These are phyloP conservation scores for Kodamaea plutei DNA, from an alignment of 1,139 yeast species.

Conservation along the genomic window DNA sequence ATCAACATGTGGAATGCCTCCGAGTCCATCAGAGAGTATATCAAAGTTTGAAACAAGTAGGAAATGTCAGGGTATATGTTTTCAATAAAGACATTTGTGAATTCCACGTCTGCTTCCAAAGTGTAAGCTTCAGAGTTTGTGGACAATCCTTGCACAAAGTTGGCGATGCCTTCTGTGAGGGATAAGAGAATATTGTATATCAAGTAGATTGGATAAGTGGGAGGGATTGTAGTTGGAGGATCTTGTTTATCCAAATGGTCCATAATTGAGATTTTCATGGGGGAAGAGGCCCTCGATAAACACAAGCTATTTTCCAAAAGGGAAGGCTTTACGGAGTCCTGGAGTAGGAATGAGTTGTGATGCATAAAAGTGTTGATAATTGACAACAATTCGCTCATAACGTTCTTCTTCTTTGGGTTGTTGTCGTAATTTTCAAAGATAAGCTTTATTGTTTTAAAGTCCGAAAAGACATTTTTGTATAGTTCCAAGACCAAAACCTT, in stretches of 20 bases:
- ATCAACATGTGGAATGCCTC: slow-evolving; percentile 61
- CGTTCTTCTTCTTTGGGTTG: slow-evolving; percentile 52
- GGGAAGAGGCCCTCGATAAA: slow-evolving; percentile 25
- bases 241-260: slow-evolving; percentile 78
- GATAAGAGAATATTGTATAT: slow-evolving; percentile 51
- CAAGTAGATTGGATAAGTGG: slow-evolving; percentile 59
- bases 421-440: slow-evolving; percentile 65
- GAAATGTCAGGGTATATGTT: slow-evolving; percentile 46
- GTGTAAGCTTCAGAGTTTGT: slow-evolving; percentile 18
- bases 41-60: slow-evolving; percentile 45
- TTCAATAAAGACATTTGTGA: slow-evolving; percentile 37
- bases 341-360: slow-evolving; percentile 32
- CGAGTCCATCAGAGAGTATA: slow-evolving; percentile 64
- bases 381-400: slow-evolving; percentile 54
- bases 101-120: slow-evolving; percentile 35
- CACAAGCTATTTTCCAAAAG: slow-evolving; percentile 12
- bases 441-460: slow-evolving; percentile 46
- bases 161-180: slow-evolving; percentile 67
- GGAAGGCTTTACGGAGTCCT: slow-evolving; percentile 29
- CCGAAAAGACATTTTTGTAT: slow-evolving; percentile 55
- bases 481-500: slow-evolving; percentile 69
- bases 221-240: slow-evolving; percentile 59
- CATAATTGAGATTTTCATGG: slow-evolving; percentile 52
- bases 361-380: slow-evolving; percentile 31
- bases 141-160: slow-evolving; percentile 45